Evolutionary conservation across 768 basidiomycete species (phyloP).

Genomic region (Solioccasus polychromus): DNA sequence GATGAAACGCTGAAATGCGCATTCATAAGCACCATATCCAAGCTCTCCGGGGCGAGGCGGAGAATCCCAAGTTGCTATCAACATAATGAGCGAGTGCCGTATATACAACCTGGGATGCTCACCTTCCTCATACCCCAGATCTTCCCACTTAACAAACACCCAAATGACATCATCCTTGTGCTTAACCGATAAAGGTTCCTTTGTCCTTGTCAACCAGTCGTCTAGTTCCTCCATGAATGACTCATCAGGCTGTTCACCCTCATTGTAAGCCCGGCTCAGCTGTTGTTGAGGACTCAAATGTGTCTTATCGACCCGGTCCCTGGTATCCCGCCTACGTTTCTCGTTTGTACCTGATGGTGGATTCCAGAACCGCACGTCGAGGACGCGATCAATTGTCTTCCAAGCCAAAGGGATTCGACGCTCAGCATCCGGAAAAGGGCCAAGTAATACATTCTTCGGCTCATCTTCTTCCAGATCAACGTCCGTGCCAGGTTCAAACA

Average conservation of each 20-base stretch:
- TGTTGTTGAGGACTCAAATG: conserved; percentile 22
- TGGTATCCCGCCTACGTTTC: conserved; percentile 18
- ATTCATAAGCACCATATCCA: conserved; percentile 60
- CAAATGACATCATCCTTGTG: conserved; percentile 67
- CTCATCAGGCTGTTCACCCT: conserved; percentile 63
- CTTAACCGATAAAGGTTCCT: conserved; percentile 37
- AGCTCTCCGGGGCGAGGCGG: conserved; percentile 63
- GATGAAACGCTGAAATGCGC: conserved; percentile 67
- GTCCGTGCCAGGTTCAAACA: conserved; percentile 44
- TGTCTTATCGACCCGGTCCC: conserved; percentile 29
- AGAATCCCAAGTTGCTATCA: conserved; percentile 87
- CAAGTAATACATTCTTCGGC: conserved; percentile 26
- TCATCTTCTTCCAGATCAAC: conserved; percentile 31
- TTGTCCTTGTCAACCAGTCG: conserved; percentile 48
- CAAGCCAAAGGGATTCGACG: conserved; percentile 71
- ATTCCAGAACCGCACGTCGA: conserved; percentile 73
- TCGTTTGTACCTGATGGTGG: conserved; percentile 25
- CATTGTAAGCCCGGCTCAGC: conserved; percentile 41
- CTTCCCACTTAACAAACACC: conserved; percentile 92
- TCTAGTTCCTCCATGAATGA: conserved; percentile 56
- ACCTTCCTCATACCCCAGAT: conserved; percentile 93
- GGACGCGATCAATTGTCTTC: conserved; percentile 89
- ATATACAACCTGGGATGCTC: conserved; percentile 17
- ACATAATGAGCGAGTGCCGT: neutral
- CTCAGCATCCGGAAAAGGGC: conserved; percentile 67